Evolutionary conservation across 352 stramenopile species (phyloP).

Genomic region (Sclerospora graminicola): DNA sequence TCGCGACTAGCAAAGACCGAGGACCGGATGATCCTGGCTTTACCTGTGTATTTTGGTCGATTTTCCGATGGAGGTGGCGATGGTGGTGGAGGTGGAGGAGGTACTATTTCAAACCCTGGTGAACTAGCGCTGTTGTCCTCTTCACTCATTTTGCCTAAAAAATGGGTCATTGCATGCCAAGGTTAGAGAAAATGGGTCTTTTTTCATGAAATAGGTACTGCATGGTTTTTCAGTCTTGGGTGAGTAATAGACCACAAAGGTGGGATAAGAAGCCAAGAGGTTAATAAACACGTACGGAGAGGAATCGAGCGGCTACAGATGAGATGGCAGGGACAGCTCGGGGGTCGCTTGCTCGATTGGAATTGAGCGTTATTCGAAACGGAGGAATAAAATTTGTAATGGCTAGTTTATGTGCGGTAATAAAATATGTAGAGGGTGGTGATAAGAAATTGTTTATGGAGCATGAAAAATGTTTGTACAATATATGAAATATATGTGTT

Average conservation of each 20-base stretch:
- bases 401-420: conserved; percentile 6
- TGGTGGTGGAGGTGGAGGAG: conserved; percentile 6
- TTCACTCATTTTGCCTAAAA: conserved; percentile 19
- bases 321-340: conserved; percentile 1
- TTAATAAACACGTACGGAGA: not conserved
- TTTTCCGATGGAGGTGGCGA: conserved; percentile 1
- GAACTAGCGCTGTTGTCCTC: conserved; percentile 21
- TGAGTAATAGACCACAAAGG: too few relatives aligned
- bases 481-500: conserved; percentile 5
- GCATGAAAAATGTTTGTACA: conserved; percentile 1
- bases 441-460: not conserved
- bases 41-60: conserved; percentile 21
- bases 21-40: conserved; percentile 23
- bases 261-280: too few relatives aligned
- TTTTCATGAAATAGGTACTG: conserved; percentile 1
- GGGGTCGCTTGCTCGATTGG: conserved; percentile 19
- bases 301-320: not conserved
- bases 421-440: not conserved
- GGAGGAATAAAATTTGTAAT: conserved; percentile 4
- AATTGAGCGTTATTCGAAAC: conserved; percentile 17
- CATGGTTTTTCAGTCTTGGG: too few relatives aligned
- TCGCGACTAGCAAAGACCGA: conserved; percentile 20
- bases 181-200: conserved; percentile 6
- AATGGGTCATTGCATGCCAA: conserved; percentile 3
- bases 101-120: conserved; percentile 9